Base-by-base conservation (phyloP, 352 stramenopile species). In the Thalassiosira exigua region DNA sequence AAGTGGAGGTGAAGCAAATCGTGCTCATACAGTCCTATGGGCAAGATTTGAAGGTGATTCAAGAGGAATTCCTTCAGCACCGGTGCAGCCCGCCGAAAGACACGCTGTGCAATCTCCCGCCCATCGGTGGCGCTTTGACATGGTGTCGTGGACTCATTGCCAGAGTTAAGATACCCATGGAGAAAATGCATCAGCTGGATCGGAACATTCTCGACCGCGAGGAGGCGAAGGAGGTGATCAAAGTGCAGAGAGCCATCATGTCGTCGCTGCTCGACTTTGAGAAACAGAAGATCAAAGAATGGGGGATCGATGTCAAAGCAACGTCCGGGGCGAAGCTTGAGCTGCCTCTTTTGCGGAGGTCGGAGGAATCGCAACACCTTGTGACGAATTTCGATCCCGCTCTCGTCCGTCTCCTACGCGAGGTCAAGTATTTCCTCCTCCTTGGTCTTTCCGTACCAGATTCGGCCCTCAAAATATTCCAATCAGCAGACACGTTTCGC, bases 171-270 rank as follows among this genome's bases (percentile, higher is more conserved):
- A 96, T 98, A 65, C 96, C 97, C 3, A 98, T 99, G 95, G 94
- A 94, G 64, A 99, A 99, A 82, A 90, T 99, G 46, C 91, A 97
- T 32, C 94, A 98, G 68, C 88, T 99, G 21, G 97, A 98, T 76
- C 90, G 95, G 46, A 98, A 96, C 69, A 96, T 99, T 42, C 97
- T 99, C 87, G 96, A 98, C 48, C 95, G 97, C 2, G 96, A 99
- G 76, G 96, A 99, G 85, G 96, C 96, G 24, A 98, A 98, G 70
- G 96, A 99, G 74, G 96, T 99, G n/a, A 95, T 96, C 75, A 99
- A 99, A 81, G 94, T 98, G 0, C 98, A 98, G 67, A 91, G 90
- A 9, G 98, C 95, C 19, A 97, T 99, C 69, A 95, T 98, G 69
- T 94, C 96, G 22, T 98, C 94, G n/a, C 82, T 99, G 36, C 88